Conservation (phyloP, 106 monocot species). For the Platanthera zijinensis region DNA sequence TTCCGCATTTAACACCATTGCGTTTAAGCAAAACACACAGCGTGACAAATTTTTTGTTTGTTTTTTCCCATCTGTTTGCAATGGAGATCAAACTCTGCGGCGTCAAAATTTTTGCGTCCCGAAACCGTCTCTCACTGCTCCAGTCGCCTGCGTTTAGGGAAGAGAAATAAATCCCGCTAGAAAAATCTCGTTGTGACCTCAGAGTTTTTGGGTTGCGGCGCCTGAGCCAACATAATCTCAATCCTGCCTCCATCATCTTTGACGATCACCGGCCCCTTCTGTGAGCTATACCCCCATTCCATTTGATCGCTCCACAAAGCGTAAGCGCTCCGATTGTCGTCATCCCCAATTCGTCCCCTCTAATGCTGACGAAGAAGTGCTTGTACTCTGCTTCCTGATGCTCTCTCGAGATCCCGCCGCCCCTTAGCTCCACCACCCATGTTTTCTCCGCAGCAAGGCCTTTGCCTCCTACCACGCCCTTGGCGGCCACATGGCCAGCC, state of each 20-base stretch:
- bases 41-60: too few species aligned
- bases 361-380: constrained; percentile 49
- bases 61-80: too few species aligned
- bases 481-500: constrained; percentile 56
- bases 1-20: too few species aligned
- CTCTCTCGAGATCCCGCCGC: constrained; percentile 23
- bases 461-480: constrained; percentile 66
- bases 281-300: background rate
- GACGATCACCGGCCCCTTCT: background rate
- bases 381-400: constrained; percentile 72
- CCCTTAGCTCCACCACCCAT: constrained; percentile 4
- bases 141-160: too few species aligned
- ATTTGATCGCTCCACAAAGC: constrained; percentile 18
- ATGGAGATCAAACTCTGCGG: too few species aligned
- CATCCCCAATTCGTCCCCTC: constrained; percentile 7
- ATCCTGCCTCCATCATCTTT: background rate
- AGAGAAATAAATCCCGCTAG: too few species aligned
- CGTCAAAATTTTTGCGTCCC: too few species aligned
- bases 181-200: too few species aligned
- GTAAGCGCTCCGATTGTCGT: constrained; percentile 33
- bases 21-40: too few species aligned
- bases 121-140: too few species aligned
- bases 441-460: constrained; percentile 62
- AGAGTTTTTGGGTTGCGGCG: too few species aligned
- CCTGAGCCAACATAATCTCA: background rate